A percentile compares a stretch with the other conserved stretches of the same genome.
Evolutionary conservation across 2,329 filamentous ascomycete genomes (phyloP).

Genomic region (Exophiala bonariae): DNA sequence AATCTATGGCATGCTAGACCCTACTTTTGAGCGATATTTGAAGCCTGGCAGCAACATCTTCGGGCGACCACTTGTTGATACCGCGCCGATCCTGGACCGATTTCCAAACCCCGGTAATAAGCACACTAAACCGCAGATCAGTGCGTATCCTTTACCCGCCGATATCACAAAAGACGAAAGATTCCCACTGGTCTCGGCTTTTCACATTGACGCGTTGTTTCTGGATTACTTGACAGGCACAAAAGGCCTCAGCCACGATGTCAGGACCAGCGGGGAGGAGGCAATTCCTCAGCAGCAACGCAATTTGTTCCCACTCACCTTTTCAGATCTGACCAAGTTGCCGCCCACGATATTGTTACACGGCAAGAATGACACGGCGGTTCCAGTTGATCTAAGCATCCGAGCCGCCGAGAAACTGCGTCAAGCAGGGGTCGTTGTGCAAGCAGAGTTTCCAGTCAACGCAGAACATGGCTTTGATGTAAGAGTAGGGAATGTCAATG

Average conservation of each 20-base stretch:
- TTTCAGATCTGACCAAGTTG: background rate
- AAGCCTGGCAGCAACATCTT: background rate
- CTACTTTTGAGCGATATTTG: background rate
- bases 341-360: background rate
- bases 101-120: too few relatives aligned
- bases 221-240: background rate
- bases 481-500: too few relatives aligned
- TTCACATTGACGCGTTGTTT: background rate
- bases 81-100: too few relatives aligned
- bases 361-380: background rate
- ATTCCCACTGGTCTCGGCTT: background rate
- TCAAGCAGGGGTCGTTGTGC: background rate
- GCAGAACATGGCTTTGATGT: conserved; percentile 1
- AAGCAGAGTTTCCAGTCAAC: background rate
- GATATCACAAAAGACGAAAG: background rate
- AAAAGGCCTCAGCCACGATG: background rate
- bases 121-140: background rate
- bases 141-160: background rate
- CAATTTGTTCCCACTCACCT: background rate
- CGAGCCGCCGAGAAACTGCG: background rate
- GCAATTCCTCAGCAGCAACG: background rate
- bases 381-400: background rate
- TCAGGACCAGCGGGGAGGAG: background rate
- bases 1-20: conserved; percentile 2
- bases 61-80: background rate